phyloP scores from a whole-genome alignment of 345 rosid genomes.

The Raphanus sativus region DNA sequence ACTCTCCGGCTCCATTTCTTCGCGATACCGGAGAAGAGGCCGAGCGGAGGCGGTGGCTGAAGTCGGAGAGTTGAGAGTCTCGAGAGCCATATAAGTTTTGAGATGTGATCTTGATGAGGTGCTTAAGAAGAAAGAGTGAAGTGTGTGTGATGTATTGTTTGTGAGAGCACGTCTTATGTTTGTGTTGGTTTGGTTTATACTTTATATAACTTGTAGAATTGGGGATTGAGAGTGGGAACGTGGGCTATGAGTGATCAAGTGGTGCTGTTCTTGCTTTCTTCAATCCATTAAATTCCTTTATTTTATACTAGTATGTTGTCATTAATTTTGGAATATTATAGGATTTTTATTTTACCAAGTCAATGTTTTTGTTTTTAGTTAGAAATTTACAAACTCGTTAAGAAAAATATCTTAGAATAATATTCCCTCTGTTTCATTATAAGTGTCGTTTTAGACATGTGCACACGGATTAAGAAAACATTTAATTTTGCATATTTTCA shows the following conservation, averaged over 20 bases:
- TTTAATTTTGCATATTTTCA: too few relatives aligned
- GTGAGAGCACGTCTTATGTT: conserved; percentile 43
- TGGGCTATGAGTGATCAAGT: conserved; percentile 44
- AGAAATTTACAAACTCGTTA: neutral
- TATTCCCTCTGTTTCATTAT: neutral
- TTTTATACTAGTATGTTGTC: conserved; percentile 19
- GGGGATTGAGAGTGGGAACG: conserved; percentile 40
- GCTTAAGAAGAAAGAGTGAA: conserved; percentile 37
- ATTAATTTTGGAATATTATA: conserved; percentile 16
- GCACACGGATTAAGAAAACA: too few relatives aligned
- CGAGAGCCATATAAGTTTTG: conserved; percentile 48
- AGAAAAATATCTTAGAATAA: neutral
- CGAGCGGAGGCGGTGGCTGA: conserved; percentile 37
- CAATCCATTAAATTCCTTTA: conserved; percentile 23
- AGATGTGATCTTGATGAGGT: conserved; percentile 10
- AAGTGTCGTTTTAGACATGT: too few relatives aligned
- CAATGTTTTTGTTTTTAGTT: neutral
- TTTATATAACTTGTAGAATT: conserved; percentile 13
- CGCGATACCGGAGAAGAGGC: conserved; percentile 42
- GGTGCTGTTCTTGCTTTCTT: conserved; percentile 43
- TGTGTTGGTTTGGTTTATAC: conserved; percentile 21
- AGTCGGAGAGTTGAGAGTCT: conserved; percentile 62
- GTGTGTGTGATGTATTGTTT: conserved; percentile 42
- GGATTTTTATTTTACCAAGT: neutral
- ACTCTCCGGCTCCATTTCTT: conserved; percentile 45